Evolutionary conservation across 192 early-diverging fungal genomes (phyloP).

Genomic region (Linderina pennispora): DNA sequence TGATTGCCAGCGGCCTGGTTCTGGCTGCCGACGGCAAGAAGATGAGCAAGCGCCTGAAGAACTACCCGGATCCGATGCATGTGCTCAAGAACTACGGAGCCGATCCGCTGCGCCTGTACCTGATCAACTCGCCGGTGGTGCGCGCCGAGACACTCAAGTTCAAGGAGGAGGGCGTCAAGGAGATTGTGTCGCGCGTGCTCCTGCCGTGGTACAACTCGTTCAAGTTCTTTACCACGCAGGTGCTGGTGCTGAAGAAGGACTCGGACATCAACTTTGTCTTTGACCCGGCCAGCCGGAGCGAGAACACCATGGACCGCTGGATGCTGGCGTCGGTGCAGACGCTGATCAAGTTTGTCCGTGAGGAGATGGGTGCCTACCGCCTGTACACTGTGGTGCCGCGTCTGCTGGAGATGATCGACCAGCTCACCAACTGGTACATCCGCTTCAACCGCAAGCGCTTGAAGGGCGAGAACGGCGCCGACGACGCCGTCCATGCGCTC

Average conservation of each 20-base stretch:
- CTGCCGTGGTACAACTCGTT: conserved; percentile 99
- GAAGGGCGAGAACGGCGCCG: conserved; percentile 90
- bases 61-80: conserved; percentile 89
- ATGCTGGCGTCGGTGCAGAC: conserved; percentile 92
- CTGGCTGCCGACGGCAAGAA: conserved; percentile 98
- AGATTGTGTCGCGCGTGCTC: conserved; percentile 87
- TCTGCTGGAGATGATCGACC: conserved; percentile 82
- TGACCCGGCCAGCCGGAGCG: conserved; percentile 62
- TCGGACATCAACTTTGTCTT: conserved; percentile 68
- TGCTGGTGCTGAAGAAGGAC: conserved; percentile 83
- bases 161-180: conserved; percentile 96
- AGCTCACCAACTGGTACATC: conserved; percentile 98
- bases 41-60: conserved; percentile 98
- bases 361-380: conserved; percentile 94
- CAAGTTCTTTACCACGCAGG: conserved; percentile 93
- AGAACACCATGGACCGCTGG: conserved; percentile 98
- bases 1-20: conserved; percentile 95
- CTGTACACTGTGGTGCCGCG: conserved; percentile 97
- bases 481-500: conserved; percentile 79
- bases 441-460: conserved; percentile 96
- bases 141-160: conserved; percentile 92
- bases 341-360: conserved; percentile 85
- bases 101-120: conserved; percentile 88
- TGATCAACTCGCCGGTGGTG: conserved; percentile 97
- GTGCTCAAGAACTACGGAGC: conserved; percentile 89